Evolutionary conservation across 176 grass and related monocot genomes (phyloP).

Genomic region (Oryza nivara): DNA sequence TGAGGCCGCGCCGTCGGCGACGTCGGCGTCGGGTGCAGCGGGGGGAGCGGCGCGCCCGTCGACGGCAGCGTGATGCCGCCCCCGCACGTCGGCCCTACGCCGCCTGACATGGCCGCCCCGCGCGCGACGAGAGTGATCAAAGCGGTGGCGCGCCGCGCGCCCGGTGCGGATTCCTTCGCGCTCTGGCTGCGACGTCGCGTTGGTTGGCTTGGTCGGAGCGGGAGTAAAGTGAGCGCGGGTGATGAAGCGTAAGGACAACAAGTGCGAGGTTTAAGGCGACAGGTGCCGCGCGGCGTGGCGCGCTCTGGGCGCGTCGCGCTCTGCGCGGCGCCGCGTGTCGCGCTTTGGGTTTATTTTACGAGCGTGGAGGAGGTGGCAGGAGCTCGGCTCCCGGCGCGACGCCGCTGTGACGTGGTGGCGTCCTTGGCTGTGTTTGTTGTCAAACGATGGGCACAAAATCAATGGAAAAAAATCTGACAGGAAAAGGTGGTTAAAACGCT

Average conservation of each 20-base stretch:
- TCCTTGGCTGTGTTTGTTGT: conserved; percentile 16
- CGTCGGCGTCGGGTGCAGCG: conserved; percentile 45
- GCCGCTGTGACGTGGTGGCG: conserved; percentile 7
- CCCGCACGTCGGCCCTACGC: conserved; percentile 51
- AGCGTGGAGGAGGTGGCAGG: neutral
- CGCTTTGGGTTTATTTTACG: conserved; percentile 22
- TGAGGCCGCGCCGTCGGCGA: conserved; percentile 46
- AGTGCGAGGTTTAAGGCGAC: conserved; percentile 8
- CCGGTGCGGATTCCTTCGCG: neutral
- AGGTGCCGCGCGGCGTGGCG: conserved; percentile 36
- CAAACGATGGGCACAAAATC: neutral
- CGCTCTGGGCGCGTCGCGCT: neutral
- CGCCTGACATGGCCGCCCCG: conserved; percentile 43
- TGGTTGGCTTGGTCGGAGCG: neutral
- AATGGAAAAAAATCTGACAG: neutral
- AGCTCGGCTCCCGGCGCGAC: neutral
- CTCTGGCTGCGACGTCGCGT: no score
- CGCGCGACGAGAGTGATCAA: neutral
- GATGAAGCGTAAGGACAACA: conserved; percentile 18
- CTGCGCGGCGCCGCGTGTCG: conserved; percentile 34
- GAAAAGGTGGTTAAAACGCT: conserved; percentile 3
- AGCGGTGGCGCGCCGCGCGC: neutral
- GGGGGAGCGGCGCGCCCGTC: conserved; percentile 36
- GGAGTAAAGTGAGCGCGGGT: neutral
- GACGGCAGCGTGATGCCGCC: conserved; percentile 55